Base-by-base conservation (phyloP, 1,139 yeast species). In the Pneumocystis canis region DNA sequence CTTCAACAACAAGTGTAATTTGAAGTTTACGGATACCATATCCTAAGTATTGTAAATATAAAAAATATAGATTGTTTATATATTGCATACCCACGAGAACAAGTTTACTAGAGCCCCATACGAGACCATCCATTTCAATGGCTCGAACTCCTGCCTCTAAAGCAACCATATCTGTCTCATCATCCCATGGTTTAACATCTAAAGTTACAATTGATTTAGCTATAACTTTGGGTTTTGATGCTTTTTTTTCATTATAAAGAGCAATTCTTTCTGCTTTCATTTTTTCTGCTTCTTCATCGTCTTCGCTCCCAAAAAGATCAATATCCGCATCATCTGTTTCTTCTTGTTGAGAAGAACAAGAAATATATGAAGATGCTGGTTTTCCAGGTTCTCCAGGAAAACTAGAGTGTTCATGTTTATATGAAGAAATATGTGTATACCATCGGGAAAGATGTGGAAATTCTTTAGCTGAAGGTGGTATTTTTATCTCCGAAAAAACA, bases 101-200 rank as follows among this genome's bases (percentile, higher is more conserved):
- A 81, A 84, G 89, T 81, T 87, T 92, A 83, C 82, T 85, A 75
- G 94, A 97, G 87, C 99, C 99, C 98, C 98, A 92, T 71, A 79
- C 80, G 75, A 94, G 87, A 84, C 99, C 99, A 62, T 90, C 97
- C 80, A 80, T 78, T 76, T 84, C 85, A 72, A 90, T 78, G 70
- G 81, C 76, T 84, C 89, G 89, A 74, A 89, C 97, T 78, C 84
- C 83, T 67, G 85, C 90, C 72, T 88, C 79, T 80, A 92, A 77
- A 78, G 84, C 85, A 66, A 92, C 95, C 77, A 94, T 82, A 77
- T 90, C 85, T 71, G 98, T 92, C 83, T 92, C 97, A 74, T 92
- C 97, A 79, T 92, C 98, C 98, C 98, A 92, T 80, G 97, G 97
- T 86, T 92, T 92, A 72, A 92, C 95, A 73, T 92, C 98, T 74